Conservation (phyloP, 805 yeast species). For the Saccharomycopsis capsularis region DNA sequence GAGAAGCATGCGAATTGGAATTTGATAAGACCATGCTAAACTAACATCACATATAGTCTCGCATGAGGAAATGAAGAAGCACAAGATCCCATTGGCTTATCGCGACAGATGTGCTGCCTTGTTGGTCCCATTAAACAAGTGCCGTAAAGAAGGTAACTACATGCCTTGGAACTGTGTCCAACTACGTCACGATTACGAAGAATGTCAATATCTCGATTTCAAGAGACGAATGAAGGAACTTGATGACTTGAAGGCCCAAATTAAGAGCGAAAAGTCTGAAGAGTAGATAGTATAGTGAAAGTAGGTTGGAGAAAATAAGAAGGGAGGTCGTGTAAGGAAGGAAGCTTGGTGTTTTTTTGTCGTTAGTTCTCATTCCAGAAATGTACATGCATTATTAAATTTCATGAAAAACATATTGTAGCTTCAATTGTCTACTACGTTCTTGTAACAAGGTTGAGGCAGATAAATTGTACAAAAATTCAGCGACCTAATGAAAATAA, state of each 20-base stretch:
- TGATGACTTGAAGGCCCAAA: conserved; percentile 39
- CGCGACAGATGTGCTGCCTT: conserved; percentile 77
- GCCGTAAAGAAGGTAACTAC: conserved; percentile 49
- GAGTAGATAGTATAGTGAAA: background rate
- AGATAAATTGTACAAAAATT: background rate
- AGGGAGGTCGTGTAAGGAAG: background rate
- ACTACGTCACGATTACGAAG: conserved; percentile 78
- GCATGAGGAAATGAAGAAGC: conserved; percentile 75
- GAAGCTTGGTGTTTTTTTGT: too few species aligned
- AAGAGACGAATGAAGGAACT: conserved; percentile 72
- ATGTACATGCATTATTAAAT: too few species aligned
- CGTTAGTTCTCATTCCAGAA: too few species aligned
- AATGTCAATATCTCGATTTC: conserved; percentile 77
- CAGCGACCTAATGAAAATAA: background rate
- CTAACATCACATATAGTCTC: conserved; percentile 39
- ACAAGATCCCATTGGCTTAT: conserved; percentile 70
- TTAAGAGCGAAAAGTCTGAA: conserved; percentile 3
- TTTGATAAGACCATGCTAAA: too few species aligned
- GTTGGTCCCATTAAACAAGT: conserved; percentile 53
- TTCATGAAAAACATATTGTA: too few species aligned
- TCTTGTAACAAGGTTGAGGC: too few species aligned
- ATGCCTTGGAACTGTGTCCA: conserved; percentile 70
- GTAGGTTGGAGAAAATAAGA: too few species aligned
- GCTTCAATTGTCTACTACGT: too few species aligned
- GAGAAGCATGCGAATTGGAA: too few species aligned